Base-by-base conservation (phyloP, 1,284 basidiomycete genomes). In the Ceratorhiza oryzae-sativae region DNA sequence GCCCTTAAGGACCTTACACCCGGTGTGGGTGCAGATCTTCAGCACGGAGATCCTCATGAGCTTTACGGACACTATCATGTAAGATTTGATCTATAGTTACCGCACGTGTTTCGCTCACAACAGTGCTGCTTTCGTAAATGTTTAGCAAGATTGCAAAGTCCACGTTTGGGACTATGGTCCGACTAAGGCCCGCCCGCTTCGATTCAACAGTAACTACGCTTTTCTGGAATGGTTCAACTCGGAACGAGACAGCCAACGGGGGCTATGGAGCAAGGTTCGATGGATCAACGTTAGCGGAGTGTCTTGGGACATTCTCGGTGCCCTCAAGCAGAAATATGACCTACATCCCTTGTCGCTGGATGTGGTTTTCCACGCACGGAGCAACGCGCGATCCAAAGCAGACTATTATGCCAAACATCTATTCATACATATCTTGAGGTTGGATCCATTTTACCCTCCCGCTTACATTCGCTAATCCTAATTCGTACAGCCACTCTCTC, bases 341-440 rank as follows among this genome's bases (percentile, higher is more conserved):
- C 79, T 91, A 32, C 90, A 91, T 76, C 88, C 89, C 0, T 84
- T 91, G 46, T 85, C 88, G 1, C 80, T 91, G n/a, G 90, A 91
- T 76, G 89, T 90, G 76, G 79, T 90, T 5, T 83, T 91, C 49
- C 86, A 89, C 74, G 81, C 83, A 55, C 82, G 75, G 15, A 82
- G 86, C 53, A 83, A 83, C 32, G 36, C 72, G 25, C 85, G 87
- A 41, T 89, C 87, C 2, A 91, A 91, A 78, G 86, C 85, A 3
- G 89, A 91, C 77, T 92, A 91, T 77, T 91, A 88, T 79, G 75
- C 78, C 1, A 83, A 85, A 63, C 90, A 91, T 75, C 82, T 90
- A 25, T 91, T 91, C 79, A 79, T 90, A 23, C 86, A 87, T n/a
- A 79, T 90, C n/a, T 81, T 90, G 23, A 86, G 85, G 67, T 70